These are phyloP conservation scores for Paramecium octaurelia DNA, from an alignment of 73 alveolate species.

Conservation along the genomic window DNA sequence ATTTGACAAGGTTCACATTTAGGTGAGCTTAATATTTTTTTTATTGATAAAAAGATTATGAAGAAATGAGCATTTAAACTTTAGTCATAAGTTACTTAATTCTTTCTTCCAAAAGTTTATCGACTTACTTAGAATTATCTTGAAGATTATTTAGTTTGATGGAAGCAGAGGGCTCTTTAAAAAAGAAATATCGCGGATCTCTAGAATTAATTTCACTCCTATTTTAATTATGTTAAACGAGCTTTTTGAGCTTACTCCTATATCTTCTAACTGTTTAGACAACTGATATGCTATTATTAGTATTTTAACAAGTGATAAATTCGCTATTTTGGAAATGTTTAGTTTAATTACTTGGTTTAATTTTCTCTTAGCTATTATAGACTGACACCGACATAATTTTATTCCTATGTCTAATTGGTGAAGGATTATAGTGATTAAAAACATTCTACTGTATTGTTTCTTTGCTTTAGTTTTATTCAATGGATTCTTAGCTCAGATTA, in stretches of 20 bases:
- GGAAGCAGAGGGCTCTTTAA: background rate
- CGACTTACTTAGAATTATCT: background rate
- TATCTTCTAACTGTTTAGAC: slow-evolving; percentile 19
- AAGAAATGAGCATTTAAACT: background rate
- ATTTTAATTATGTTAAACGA: background rate
- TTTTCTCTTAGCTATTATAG: background rate
- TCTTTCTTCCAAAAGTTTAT: background rate
- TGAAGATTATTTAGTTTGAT: background rate
- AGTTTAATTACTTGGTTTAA: background rate
- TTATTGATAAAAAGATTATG: background rate
- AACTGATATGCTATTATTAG: background rate
- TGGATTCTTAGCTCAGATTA: background rate
- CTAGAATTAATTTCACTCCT: background rate
- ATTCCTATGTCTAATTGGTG: background rate
- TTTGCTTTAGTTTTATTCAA: background rate
- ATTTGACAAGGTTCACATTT: background rate
- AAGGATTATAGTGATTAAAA: background rate
- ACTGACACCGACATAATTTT: background rate
- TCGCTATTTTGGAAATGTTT: background rate
- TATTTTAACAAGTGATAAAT: background rate
- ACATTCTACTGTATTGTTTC: background rate
- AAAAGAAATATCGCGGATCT: background rate
- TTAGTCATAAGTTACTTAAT: background rate
- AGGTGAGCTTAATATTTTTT: background rate
- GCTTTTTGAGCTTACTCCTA: background rate